These are phyloP conservation scores for Oxyria digyna DNA, from an alignment of 148 eudicot species.

Conservation along the genomic window DNA sequence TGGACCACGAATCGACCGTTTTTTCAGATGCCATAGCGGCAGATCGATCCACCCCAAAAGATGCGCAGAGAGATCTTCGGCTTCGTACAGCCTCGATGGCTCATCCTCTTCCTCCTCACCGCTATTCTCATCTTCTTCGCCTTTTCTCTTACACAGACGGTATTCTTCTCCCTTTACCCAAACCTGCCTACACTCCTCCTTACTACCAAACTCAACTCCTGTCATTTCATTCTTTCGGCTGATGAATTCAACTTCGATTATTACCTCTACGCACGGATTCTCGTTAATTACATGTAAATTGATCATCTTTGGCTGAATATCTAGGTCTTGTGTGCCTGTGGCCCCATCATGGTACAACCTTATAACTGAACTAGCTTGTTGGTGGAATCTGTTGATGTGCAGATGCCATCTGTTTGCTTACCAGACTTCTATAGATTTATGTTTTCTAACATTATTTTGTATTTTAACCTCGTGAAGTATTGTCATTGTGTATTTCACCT, in stretches of 20 bases:
- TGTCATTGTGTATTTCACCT: neutral
- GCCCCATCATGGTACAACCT: neutral
- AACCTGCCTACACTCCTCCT: neutral
- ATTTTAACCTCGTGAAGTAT: neutral
- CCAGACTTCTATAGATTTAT: neutral
- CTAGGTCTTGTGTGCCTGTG: neutral
- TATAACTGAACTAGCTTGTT: neutral
- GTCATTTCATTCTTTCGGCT: neutral
- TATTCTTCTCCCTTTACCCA: neutral
- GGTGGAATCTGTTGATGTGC: neutral
- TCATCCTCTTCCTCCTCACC: slow-evolving; percentile 4
- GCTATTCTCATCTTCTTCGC: slow-evolving; percentile 8
- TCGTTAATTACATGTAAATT: neutral
- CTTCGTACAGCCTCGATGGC: slow-evolving; percentile 7
- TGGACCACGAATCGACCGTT: neutral
- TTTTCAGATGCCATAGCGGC: neutral
- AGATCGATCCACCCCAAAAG: neutral
- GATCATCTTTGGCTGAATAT: neutral
- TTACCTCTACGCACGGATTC: neutral
- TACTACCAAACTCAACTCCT: neutral
- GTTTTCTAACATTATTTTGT: neutral
- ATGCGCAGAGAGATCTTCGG: slow-evolving; percentile 9
- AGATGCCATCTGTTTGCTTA: neutral
- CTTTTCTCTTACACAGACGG: slow-evolving; percentile 4
- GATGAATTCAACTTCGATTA: neutral